These are phyloP conservation scores for Dujonia santamariae DNA, from an alignment of 1,139 yeast species.

Conservation along the genomic window DNA sequence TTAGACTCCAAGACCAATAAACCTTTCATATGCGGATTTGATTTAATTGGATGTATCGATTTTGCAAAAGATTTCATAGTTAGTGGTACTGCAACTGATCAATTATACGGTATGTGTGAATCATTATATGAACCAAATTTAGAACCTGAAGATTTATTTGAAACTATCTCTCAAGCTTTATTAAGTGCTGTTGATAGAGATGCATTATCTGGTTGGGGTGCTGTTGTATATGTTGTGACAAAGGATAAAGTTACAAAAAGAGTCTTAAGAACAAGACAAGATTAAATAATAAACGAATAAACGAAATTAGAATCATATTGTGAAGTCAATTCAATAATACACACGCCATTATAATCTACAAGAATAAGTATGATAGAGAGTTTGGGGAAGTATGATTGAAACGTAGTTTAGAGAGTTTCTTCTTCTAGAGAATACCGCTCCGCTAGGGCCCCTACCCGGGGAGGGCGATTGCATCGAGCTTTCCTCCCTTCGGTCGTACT, in stretches of 20 bases:
- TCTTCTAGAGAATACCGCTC: too few relatives aligned
- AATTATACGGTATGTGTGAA: slow-evolving; percentile 98
- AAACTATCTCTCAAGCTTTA: slow-evolving; percentile 91
- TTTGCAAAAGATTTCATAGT: slow-evolving; percentile 93
- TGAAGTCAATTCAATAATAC: slow-evolving; percentile 2
- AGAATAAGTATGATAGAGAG: neutral
- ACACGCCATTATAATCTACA: neutral
- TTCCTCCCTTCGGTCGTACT: too few relatives aligned
- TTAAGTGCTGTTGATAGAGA: slow-evolving; percentile 97
- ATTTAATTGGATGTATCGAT: slow-evolving; percentile 94
- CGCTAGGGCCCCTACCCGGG: too few relatives aligned
- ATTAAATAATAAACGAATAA: slow-evolving; percentile 29
- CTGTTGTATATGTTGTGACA: slow-evolving; percentile 86
- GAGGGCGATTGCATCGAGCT: too few relatives aligned
- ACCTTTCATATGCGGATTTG: slow-evolving; percentile 95
- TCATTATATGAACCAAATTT: slow-evolving; percentile 90
- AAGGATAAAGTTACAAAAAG: slow-evolving; percentile 89
- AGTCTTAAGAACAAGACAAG: slow-evolving; percentile 91
- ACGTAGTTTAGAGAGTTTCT: too few relatives aligned
- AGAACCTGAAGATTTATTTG: slow-evolving; percentile 94
- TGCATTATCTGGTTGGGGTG: slow-evolving; percentile 98
- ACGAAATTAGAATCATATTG: neutral
- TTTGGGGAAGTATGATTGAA: too few relatives aligned
- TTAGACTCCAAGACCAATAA: slow-evolving; percentile 72
- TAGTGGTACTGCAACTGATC: slow-evolving; percentile 96